Evolutionary conservation across 139 green algal genomes (phyloP).

Genomic region (Pedinophyceae sp.): DNA sequence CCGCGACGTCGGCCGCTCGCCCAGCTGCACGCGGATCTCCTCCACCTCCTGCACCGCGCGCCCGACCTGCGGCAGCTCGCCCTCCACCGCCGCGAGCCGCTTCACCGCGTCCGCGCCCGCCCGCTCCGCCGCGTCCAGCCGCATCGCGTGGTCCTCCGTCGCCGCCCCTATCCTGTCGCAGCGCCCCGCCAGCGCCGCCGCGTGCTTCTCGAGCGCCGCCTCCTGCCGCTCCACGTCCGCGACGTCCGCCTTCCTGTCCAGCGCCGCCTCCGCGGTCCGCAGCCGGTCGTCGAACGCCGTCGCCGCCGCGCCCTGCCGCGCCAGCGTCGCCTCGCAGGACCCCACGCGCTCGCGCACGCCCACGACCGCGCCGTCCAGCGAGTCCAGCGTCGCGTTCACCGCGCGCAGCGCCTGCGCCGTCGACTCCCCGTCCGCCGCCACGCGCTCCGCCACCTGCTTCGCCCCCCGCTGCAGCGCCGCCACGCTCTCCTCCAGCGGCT

Average conservation of each 20-base stretch:
- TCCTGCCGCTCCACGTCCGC: constrained; percentile 11
- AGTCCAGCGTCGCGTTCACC: neutral
- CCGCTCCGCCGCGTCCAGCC: neutral
- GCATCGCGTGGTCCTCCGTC: neutral
- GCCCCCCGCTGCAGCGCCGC: too few relatives aligned
- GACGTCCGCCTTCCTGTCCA: constrained; percentile 15
- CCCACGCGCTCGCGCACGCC: neutral
- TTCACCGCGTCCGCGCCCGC: constrained; percentile 1
- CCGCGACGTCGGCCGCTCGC: constrained; percentile 1
- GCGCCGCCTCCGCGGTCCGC: neutral
- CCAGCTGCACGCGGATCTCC: neutral
- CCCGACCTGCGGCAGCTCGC: constrained; percentile 8
- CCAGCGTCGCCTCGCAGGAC: neutral
- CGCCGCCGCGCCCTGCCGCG: too few relatives aligned
- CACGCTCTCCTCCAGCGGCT: too few relatives aligned
- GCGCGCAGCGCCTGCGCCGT: neutral
- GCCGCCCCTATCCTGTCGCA: neutral
- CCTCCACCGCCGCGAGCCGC: constrained; percentile 2
- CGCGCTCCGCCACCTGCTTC: too few relatives aligned
- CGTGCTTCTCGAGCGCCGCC: neutral
- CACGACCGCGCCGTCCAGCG: neutral
- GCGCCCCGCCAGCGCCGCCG: neutral
- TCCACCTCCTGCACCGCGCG: constrained; percentile 11
- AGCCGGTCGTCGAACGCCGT: neutral
- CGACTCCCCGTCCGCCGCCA: constrained; percentile 3